These are phyloP conservation scores for Xerocomellus amylosporus DNA, from an alignment of 768 basidiomycete genomes.

Conservation along the genomic window DNA sequence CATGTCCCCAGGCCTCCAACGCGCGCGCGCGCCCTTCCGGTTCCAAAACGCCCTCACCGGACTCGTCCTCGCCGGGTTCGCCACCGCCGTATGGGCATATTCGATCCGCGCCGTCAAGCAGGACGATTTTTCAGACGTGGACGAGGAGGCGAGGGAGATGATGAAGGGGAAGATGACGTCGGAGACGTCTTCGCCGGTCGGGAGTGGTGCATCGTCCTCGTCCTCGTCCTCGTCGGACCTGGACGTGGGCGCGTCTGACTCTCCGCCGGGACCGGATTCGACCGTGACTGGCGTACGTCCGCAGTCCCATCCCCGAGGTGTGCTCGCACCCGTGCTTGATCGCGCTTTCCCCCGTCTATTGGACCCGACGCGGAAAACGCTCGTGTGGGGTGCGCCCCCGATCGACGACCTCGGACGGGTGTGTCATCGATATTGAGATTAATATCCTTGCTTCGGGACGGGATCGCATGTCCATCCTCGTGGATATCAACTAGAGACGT, in stretches of 20 bases:
- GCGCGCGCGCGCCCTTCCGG: slow-evolving; percentile 84
- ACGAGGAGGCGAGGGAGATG: slow-evolving; percentile 69
- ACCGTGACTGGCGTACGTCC: too few species aligned
- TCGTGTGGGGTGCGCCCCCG: slow-evolving; percentile 72
- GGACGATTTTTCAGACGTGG: slow-evolving; percentile 86
- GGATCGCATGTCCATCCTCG: too few species aligned
- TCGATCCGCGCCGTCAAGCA: slow-evolving; percentile 94
- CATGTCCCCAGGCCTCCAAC: slow-evolving; percentile 84
- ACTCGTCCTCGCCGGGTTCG: slow-evolving; percentile 65
- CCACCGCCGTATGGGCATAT: slow-evolving; percentile 83
- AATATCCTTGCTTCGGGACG: background rate
- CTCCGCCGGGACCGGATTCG: background rate
- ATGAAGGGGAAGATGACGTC: slow-evolving; percentile 23
- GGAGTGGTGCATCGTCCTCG: background rate
- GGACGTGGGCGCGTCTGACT: background rate
- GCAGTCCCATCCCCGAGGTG: slow-evolving; percentile 40
- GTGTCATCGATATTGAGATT: background rate
- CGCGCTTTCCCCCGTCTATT: slow-evolving; percentile 48
- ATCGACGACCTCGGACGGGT: slow-evolving; percentile 59
- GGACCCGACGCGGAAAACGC: slow-evolving; percentile 59
- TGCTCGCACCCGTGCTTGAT: slow-evolving; percentile 45
- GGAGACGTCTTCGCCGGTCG: background rate
- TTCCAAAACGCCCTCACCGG: slow-evolving; percentile 80
- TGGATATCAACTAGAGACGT: background rate
- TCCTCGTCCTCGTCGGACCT: background rate